Evolutionary conservation across 1,139 yeast genomes (phyloP).

Genomic region (Nakaseomyces uthaithaninus): DNA sequence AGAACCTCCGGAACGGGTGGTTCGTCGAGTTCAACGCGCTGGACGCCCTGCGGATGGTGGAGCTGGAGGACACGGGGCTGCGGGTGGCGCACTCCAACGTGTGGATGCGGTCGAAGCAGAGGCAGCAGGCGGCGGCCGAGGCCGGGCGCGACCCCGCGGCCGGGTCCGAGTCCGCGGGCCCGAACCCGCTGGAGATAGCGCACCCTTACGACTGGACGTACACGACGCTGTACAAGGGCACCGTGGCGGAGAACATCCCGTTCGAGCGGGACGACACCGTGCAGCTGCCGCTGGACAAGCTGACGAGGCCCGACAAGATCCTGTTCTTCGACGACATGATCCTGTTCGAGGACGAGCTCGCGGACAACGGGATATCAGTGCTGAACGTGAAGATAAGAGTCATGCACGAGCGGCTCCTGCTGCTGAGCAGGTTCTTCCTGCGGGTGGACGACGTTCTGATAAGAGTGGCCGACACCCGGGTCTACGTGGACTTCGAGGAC

Average conservation of each 20-base stretch:
- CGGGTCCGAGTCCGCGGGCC: slow-evolving; percentile 23
- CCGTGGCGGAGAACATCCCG: slow-evolving; percentile 7
- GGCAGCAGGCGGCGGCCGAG: too few relatives aligned
- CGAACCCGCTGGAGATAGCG: slow-evolving; percentile 44
- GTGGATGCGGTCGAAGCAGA: slow-evolving; percentile 66
- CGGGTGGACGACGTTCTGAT: slow-evolving; percentile 86
- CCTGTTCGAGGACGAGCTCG: slow-evolving; percentile 87
- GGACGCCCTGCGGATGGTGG: slow-evolving; percentile 69
- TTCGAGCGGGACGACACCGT: slow-evolving; percentile 27
- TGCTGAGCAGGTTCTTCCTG: slow-evolving; percentile 69
- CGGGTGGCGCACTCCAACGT: slow-evolving; percentile 82
- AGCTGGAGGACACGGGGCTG: slow-evolving; percentile 42
- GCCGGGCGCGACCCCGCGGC: too few relatives aligned
- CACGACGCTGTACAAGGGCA: slow-evolving; percentile 68
- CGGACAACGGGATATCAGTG: slow-evolving; percentile 87
- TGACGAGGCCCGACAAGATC: slow-evolving; percentile 75
- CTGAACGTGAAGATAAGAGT: slow-evolving; percentile 75
- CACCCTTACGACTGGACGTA: slow-evolving; percentile 97
- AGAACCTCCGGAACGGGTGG: slow-evolving; percentile 37
- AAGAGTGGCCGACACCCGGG: slow-evolving; percentile 74
- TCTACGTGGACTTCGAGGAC: slow-evolving; percentile 69
- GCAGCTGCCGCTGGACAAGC: slow-evolving; percentile 58
- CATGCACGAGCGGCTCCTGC: slow-evolving; percentile 71
- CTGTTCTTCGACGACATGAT: slow-evolving; percentile 82
- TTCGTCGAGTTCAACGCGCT: slow-evolving; percentile 61